A percentile compares a stretch with the other conserved stretches of the same genome.
Conservation (phyloP, 2,329 filamentous ascomycete species). For the Lasiodiplodia citricola region DNA sequence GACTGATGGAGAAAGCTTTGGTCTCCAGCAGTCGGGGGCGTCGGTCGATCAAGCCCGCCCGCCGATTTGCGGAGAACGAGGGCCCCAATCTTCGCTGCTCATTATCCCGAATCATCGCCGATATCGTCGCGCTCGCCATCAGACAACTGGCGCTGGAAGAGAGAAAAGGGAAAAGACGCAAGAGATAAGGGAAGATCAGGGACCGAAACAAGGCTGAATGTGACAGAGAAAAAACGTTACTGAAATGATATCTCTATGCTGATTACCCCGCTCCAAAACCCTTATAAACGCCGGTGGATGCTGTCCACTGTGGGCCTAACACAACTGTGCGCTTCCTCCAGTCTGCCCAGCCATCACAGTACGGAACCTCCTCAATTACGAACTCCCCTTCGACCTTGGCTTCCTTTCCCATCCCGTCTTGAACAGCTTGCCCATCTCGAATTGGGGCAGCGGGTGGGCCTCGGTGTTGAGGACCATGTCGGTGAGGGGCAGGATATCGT, state of each 20-base stretch:
- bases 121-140: conserved; percentile 1
- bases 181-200: background rate
- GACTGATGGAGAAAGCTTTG: conserved; percentile 14
- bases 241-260: conserved; percentile 19
- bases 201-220: background rate
- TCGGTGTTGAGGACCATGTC: conserved; percentile 95
- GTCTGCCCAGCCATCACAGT: too few species aligned
- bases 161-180: background rate
- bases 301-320: conserved; percentile 2
- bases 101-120: conserved; percentile 21
- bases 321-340: background rate
- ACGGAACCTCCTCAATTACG: background rate
- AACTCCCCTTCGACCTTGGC: conserved; percentile 49
- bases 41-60: background rate
- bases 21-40: background rate
- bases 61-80: conserved; percentile 4
- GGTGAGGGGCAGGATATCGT: conserved; percentile 82
- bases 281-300: conserved; percentile 11
- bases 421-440: conserved; percentile 76
- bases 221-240: background rate
- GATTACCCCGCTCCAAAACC: background rate
- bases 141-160: background rate
- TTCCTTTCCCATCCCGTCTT: conserved; percentile 82
- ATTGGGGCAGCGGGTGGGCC: conserved; percentile 86
- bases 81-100: conserved; percentile 3